Evolutionary conservation across 208 protist species (phyloP).

Genomic region (Trypanosoma caninum): DNA sequence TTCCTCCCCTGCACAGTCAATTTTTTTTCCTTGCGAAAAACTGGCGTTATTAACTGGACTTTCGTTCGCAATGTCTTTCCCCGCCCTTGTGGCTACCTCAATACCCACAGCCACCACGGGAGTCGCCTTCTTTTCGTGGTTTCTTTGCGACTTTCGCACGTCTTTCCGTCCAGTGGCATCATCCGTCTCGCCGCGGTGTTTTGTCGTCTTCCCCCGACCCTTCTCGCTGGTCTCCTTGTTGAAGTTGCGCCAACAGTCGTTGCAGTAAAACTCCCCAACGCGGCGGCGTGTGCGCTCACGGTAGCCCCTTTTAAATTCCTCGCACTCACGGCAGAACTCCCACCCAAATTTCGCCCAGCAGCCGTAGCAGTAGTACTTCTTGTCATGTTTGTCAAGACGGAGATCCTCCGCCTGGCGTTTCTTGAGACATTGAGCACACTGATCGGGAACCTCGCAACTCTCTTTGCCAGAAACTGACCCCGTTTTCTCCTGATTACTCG

Average conservation of each 20-base stretch:
- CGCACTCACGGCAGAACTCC: conserved; percentile 60
- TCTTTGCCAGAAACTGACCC: neutral
- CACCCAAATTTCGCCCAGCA: conserved; percentile 72
- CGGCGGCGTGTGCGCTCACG: conserved; percentile 35
- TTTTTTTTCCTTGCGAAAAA: neutral
- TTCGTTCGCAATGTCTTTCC: conserved; percentile 9
- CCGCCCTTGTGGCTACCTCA: neutral
- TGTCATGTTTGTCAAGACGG: conserved; percentile 47
- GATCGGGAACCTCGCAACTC: neutral
- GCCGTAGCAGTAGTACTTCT: conserved; percentile 63
- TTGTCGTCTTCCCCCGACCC: conserved; percentile 17
- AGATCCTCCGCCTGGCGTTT: conserved; percentile 62
- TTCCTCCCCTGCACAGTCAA: too few species aligned
- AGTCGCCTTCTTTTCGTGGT: neutral
- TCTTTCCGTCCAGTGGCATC: neutral
- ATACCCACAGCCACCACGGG: conserved; percentile 3
- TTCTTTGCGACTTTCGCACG: neutral
- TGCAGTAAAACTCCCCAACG: conserved; percentile 43
- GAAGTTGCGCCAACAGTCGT: conserved; percentile 23
- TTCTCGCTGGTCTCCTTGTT: conserved; percentile 11
- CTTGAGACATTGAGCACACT: conserved; percentile 57
- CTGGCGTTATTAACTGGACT: neutral
- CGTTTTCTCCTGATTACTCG: conserved; percentile 1
- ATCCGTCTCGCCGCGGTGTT: neutral
- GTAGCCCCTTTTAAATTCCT: conserved; percentile 59